phyloP scores from a whole-genome alignment of 345 rosid species.

The Citrus inodora region DNA sequence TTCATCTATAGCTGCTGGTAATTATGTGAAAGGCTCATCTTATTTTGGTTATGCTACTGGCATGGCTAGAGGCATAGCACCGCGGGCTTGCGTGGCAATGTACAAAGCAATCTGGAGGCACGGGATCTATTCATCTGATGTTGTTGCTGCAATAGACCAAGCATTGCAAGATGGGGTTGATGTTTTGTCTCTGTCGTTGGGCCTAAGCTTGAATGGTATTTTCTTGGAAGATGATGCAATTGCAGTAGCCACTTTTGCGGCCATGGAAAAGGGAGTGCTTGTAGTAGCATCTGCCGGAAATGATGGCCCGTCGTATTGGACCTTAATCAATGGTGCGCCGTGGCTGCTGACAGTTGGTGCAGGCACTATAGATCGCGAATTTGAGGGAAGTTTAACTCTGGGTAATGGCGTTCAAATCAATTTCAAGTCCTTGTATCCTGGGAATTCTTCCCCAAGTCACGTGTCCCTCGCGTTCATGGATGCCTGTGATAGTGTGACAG shows the following conservation, averaged over 20 bases:
- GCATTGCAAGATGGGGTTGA: constrained; percentile 49
- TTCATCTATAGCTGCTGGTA: constrained; percentile 49
- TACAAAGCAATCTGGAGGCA: constrained; percentile 37
- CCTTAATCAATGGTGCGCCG: constrained; percentile 38
- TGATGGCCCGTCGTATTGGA: constrained; percentile 27
- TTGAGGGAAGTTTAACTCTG: constrained; percentile 30
- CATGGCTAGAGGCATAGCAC: constrained; percentile 37
- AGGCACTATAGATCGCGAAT: constrained; percentile 32
- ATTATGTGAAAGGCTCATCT: constrained; percentile 29
- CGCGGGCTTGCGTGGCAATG: constrained; percentile 35
- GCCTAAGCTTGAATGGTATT: background rate
- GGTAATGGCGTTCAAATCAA: constrained; percentile 25
- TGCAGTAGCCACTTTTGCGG: constrained; percentile 44
- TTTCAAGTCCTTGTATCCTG: constrained; percentile 33
- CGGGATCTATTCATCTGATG: constrained; percentile 35
- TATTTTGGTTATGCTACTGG: constrained; percentile 45
- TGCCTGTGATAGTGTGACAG: constrained; percentile 22
- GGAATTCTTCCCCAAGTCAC: constrained; percentile 18
- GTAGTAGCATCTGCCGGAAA: constrained; percentile 53
- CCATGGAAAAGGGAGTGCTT: constrained; percentile 29
- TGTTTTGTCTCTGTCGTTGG: constrained; percentile 38
- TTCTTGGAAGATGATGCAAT: constrained; percentile 30
- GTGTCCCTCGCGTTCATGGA: constrained; percentile 31
- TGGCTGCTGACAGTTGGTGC: constrained; percentile 44
- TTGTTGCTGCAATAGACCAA: constrained; percentile 49